Percentiles rank a stretch among this genome's conserved stretches.
These are phyloP conservation scores for Calocera cornea DNA, from an alignment of 768 basidiomycete species.

Conservation along the genomic window DNA sequence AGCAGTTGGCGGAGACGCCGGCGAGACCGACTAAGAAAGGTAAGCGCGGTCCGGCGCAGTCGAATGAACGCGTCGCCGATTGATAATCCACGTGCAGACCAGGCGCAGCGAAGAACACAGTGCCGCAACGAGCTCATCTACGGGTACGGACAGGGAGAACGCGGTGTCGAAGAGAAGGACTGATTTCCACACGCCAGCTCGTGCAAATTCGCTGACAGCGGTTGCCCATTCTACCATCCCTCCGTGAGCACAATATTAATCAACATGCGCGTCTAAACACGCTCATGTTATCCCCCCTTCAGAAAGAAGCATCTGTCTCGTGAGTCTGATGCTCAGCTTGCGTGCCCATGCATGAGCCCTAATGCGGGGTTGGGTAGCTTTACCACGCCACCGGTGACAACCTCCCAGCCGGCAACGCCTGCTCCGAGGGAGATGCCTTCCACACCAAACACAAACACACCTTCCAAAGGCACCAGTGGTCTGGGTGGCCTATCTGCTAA, in stretches of 20 bases:
- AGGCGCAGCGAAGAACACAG: slow-evolving; percentile 38
- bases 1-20: background rate
- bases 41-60: background rate
- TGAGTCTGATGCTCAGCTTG: slow-evolving; percentile 8
- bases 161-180: slow-evolving; percentile 7
- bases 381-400: background rate
- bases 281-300: background rate
- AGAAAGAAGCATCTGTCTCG: background rate
- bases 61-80: background rate
- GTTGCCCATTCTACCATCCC: slow-evolving; percentile 74
- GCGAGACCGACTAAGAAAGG: slow-evolving; percentile 4
- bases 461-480: background rate
- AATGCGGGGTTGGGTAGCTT: background rate
- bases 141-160: slow-evolving; percentile 38
- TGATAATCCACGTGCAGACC: background rate
- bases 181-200: slow-evolving; percentile 34
- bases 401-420: background rate
- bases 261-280: background rate
- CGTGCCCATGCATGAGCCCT: background rate
- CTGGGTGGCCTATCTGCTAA: slow-evolving; percentile 6
- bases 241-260: slow-evolving; percentile 33
- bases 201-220: slow-evolving; percentile 77
- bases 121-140: slow-evolving; percentile 87
- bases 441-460: background rate
- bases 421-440: background rate